Evolutionary conservation across 2,329 filamentous ascomycete genomes (phyloP).

Genomic region (Pyrenochaeta sp.): DNA sequence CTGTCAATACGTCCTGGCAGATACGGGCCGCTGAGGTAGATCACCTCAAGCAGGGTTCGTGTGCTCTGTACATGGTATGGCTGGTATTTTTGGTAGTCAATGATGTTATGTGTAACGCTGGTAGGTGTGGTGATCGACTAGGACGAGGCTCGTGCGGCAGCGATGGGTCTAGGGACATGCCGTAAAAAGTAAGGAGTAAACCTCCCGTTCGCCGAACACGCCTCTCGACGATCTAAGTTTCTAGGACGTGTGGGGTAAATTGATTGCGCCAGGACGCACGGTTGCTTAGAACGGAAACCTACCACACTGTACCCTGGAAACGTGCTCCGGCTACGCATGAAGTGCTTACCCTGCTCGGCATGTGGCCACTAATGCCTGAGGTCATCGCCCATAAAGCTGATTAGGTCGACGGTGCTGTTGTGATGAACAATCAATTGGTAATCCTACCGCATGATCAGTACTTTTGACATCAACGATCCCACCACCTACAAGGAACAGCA

Average conservation of each 20-base stretch:
- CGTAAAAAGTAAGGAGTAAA: conserved; percentile 10
- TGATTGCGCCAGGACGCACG: conserved; percentile 1
- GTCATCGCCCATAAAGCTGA: conserved; percentile 1
- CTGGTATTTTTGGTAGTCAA: too few species aligned
- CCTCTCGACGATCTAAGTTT: conserved; percentile 5
- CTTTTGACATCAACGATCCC: neutral
- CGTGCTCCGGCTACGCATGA: neutral
- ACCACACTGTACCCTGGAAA: conserved; percentile 7
- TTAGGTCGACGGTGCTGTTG: neutral
- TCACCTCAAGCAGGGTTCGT: too few species aligned
- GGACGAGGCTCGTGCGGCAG: neutral
- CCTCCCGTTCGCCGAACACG: neutral
- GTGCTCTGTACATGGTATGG: too few species aligned
- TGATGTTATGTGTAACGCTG: too few species aligned
- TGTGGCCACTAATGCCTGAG: neutral
- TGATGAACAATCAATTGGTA: neutral
- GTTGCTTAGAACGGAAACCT: neutral
- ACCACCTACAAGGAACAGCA: neutral
- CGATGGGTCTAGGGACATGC: conserved; percentile 4
- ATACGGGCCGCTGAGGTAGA: too few species aligned
- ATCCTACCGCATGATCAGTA: neutral
- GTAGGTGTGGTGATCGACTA: neutral
- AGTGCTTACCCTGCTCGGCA: neutral
- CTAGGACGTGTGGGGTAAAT: conserved; percentile 5
- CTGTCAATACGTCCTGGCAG: too few species aligned